Percentiles rank a stretch among this genome's conserved stretches.
Evolutionary conservation across 768 basidiomycete species (phyloP).

Genomic region (Mycena polygramma): DNA sequence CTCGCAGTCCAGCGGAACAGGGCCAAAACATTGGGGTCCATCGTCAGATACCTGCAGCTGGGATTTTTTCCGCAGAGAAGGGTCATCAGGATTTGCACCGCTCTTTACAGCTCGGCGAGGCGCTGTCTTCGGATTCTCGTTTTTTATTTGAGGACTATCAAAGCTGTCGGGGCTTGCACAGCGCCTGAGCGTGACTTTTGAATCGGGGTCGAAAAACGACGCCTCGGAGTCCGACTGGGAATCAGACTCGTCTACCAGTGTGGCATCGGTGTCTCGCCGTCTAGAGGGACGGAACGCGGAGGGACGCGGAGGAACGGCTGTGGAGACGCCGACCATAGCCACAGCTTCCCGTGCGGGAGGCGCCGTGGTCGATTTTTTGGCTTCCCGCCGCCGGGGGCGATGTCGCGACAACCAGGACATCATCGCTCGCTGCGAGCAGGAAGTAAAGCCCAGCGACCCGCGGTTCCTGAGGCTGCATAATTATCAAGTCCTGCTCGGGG

Average conservation of each 20-base stretch:
- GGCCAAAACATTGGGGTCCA: conserved; percentile 31
- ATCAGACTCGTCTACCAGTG: conserved; percentile 33
- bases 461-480: conserved; percentile 12
- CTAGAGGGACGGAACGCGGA: conserved; percentile 9
- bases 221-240: conserved; percentile 27
- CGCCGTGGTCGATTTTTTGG: conserved; percentile 13
- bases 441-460: conserved; percentile 2
- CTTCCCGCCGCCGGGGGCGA: conserved; percentile 31
- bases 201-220: conserved; percentile 29
- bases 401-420: conserved; percentile 35
- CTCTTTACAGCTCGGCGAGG: conserved; percentile 18
- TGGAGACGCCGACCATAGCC: conserved; percentile 10
- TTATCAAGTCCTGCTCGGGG: conserved; percentile 19
- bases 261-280: conserved; percentile 31
- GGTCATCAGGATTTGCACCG: conserved; percentile 30
- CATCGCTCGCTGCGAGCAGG: conserved; percentile 33
- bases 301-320: conserved; percentile 19
- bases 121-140: conserved; percentile 7
- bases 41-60: conserved; percentile 11
- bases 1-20: conserved; percentile 31
- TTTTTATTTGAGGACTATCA: conserved; percentile 28
- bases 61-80: conserved; percentile 32
- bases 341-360: not conserved
- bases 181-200: conserved; percentile 29
- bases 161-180: conserved; percentile 35